Evolutionary conservation across 805 yeast species (phyloP), one percentile per base, ranked within the genome.

Genomic region (Kodamaea hsintzibuensis): DNA sequence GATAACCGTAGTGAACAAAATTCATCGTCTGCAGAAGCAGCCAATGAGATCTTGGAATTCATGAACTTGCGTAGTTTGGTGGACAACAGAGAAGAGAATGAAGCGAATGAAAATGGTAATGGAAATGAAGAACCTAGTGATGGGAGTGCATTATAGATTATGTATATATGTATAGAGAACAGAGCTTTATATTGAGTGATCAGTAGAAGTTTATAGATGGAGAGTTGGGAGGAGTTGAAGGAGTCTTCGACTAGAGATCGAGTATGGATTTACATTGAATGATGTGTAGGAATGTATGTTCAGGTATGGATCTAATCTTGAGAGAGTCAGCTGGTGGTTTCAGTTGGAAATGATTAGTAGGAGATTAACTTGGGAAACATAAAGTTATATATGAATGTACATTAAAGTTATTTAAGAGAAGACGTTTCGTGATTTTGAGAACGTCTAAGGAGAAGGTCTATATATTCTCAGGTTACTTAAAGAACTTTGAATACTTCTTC

Each of bases 401-500:
- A 22, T n/a, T n/a, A n/a, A n/a, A n/a, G n/a, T n/a, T n/a, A n/a
- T n/a, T n/a, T n/a, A n/a, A n/a, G n/a, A n/a, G n/a, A n/a, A n/a
- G n/a, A n/a, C n/a, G n/a, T n/a, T n/a, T n/a, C n/a, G n/a, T n/a
- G n/a, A n/a, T n/a, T n/a, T n/a, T n/a, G n/a, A n/a, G n/a, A n/a
- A n/a, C n/a, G n/a, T n/a, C n/a, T n/a, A n/a, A n/a, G n/a, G n/a
- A n/a, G 13, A 42, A 42, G 12, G 7, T 18, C n/a, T n/a, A n/a
- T 42, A 14, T n/a, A 13, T 7, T 22, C 47, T 14, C 13, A 16
- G n/a, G n/a, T 55, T 58, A 72, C 8, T 52, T 67, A 61, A 88
- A 88, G 65, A 88, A 88, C 64, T 83, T 86, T 14, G 90, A 79
- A 57, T 83, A 81, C 54, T 77, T 82, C 48, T 79, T 78, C 62